Evolutionary conservation across 306 rosid genomes (phyloP).

Genomic region (Crotalaria pallida): DNA sequence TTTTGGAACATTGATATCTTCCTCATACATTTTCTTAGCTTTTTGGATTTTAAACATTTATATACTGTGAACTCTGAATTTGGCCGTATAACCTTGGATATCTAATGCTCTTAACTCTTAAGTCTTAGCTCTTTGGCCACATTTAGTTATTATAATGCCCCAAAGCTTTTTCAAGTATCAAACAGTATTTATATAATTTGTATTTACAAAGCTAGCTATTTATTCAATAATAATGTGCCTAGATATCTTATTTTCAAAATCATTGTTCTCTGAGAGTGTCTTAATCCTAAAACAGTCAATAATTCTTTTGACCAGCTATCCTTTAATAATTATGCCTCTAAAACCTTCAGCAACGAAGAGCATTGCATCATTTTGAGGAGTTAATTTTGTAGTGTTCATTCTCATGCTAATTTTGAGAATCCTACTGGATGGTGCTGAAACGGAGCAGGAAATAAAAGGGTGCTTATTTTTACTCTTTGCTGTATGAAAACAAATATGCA

Average conservation of each 20-base stretch:
- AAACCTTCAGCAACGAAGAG: slow-evolving; percentile 11
- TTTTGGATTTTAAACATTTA: slow-evolving; percentile 4
- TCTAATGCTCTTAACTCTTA: neutral
- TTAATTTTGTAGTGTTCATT: slow-evolving; percentile 10
- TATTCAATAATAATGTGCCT: neutral
- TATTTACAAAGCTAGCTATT: neutral
- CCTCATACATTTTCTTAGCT: neutral
- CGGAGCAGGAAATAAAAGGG: neutral
- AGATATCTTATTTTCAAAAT: slow-evolving; percentile 9
- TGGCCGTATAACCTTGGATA: slow-evolving; percentile 5
- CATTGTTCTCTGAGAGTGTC: neutral
- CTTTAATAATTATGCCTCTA: slow-evolving; percentile 4
- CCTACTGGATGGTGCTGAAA: slow-evolving; percentile 2
- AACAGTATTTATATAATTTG: neutral
- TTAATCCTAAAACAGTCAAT: neutral
- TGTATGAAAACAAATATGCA: slow-evolving; percentile 18
- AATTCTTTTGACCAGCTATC: slow-evolving; percentile 1
- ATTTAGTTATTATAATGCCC: slow-evolving; percentile 4
- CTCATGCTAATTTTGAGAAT: neutral
- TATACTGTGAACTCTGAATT: slow-evolving; percentile 17
- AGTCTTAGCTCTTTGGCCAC: slow-evolving; percentile 9
- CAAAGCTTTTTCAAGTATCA: slow-evolving; percentile 1
- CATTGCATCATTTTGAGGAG: neutral
- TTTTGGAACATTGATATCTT: slow-evolving; percentile 12
- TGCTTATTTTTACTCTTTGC: slow-evolving; percentile 15